Conservation (phyloP, 1,284 basidiomycete species). For the Cutaneotrichosporon sp. region DNA sequence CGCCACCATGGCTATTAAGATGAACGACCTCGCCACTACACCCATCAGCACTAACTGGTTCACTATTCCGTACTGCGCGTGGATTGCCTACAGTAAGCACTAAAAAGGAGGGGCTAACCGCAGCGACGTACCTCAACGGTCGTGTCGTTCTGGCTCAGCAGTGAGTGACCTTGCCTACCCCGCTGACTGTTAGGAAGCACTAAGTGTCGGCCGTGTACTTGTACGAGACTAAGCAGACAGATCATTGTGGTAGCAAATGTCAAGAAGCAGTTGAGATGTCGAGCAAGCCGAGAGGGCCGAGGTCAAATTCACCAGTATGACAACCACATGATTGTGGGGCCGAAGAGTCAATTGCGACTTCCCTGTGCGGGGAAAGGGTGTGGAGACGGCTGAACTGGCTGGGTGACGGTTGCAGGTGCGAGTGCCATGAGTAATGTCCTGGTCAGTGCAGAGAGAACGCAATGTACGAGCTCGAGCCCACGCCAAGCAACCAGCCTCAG, state of each 20-base stretch:
- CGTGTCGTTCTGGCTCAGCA: slow-evolving; percentile 53
- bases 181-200: background rate
- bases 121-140: slow-evolving; percentile 66
- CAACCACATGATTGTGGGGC: no score
- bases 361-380: no score
- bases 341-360: no score
- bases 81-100: slow-evolving; percentile 50
- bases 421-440: background rate
- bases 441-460: no score
- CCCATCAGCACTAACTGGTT: slow-evolving; percentile 60
- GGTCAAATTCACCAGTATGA: no score
- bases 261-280: background rate
- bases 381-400: background rate
- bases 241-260: background rate
- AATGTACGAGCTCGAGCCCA: background rate
- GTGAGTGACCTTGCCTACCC: slow-evolving; percentile 1
- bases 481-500: background rate
- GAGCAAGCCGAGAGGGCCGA: background rate
- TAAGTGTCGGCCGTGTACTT: background rate
- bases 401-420: no score
- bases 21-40: slow-evolving; percentile 57
- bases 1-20: slow-evolving; percentile 65
- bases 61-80: slow-evolving; percentile 62
- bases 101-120: background rate
- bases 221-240: background rate